Evolutionary conservation across 228 moss, liverwort and hornwort genomes (phyloP), one percentile per base, ranked within the genome.

Genomic region (Sphagnum fallax): DNA sequence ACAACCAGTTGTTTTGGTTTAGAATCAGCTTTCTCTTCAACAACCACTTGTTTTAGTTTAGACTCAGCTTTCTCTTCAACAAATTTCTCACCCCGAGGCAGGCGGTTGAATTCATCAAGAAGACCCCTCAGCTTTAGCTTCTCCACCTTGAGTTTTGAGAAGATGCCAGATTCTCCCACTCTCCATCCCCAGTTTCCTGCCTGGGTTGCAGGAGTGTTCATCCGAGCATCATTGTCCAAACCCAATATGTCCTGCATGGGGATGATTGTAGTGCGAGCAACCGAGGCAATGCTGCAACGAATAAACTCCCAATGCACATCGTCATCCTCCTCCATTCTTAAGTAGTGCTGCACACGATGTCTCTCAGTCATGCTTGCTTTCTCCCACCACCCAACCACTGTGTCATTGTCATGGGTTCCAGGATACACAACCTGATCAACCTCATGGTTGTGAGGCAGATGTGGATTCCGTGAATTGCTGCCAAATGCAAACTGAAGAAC

Each of bases 341-440:
- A 65, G 67, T 92, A 92, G 6, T 69, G 69, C 18, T 75, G 67
- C 55, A 80, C 89, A 52, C 76, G 74, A 6, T 72, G 63, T 52
- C 62, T 71, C 59, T 80, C 77, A 0, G 51, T 16, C 10, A 70
- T 13, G 0, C 0, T 47, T 0, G 65, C 62, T 71, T 81, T 82
- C 0, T 67, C 8, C 86, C 83, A 86, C 86, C 83, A 86, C 5
- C 83, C 86, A 0, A 77, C 52, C 2, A 81, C 75, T n/a, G 94
- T 94, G 55, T 90, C 91, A 66, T 94, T 94, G 66, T 94, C 94
- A 61, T 94, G 94, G 7, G 91, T 94, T 53, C 94, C 94, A 0
- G 91, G 79, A 73, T 91, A 91, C 16, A 85, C 91, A 55, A 94
- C 94, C 65, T 81, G 83, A 51, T 94, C 83, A 4, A 90, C 75